Base-by-base conservation (phyloP, 2,329 filamentous ascomycete genomes). In the Neonectria ditissima region DNA sequence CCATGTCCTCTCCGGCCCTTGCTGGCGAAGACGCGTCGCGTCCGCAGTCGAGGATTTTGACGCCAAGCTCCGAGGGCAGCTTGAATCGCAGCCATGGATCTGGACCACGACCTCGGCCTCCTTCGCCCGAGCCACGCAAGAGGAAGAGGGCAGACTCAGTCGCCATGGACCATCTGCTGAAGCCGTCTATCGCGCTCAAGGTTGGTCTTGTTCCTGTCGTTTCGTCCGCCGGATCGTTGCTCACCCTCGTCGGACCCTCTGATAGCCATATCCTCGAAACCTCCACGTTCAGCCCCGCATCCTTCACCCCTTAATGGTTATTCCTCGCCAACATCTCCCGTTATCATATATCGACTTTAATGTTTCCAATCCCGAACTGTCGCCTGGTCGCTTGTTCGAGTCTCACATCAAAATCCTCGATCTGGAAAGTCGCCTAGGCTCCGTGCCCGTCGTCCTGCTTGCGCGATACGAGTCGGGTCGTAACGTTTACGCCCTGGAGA, bases 351-450 rank as follows among this genome's bases (percentile, higher is more conserved):
- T 92, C 61, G 89, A 91, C 71, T 81, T 89, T 41, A 76, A 80
- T 22, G 77, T 81, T 11, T 83, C 84, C 10, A 80, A 80, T 39
- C 83, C 82, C 68, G 83, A 84, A 20, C 80, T 88, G 22, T 80
- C 84, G 14, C 80, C 80, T 24, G 84, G 83, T 52, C 85, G 86
- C 53, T 81, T 86, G 48, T 91, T 88, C 74, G 87, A 89, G 69
- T 87, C 87, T 8, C 82, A 85, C 66, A 83, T 91, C 69, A 86
- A 87, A 66, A 86, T 89, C 60, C 79, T 92, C 63, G 89, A 91
- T 65, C 82, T 88, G 43, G 87, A 89, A 76, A 84, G 81, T 57
- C 87, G 86, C n/a, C 82, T 87, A 70, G 84, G 84, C 62, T 83
- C 80, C 20, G 77, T 79, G 11, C 81, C 84, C 14, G 84, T 84